Percentiles rank a stretch among this genome's conserved stretches.
These are phyloP conservation scores for Anaeramoeba ignava DNA, from an alignment of 78 protist genomes.

Conservation along the genomic window DNA sequence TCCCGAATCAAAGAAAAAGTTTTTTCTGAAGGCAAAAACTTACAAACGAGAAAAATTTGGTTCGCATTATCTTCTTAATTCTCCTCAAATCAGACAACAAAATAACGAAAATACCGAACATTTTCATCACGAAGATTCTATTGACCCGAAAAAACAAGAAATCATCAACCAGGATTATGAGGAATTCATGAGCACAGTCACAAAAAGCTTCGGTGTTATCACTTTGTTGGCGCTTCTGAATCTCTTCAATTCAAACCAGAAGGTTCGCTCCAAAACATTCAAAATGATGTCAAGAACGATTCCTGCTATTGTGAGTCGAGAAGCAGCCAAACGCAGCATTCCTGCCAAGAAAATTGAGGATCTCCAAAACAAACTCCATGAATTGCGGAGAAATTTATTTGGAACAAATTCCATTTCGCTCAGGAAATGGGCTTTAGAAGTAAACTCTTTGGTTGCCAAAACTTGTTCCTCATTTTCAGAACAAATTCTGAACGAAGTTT, in stretches of 20 bases:
- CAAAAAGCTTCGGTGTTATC: neutral
- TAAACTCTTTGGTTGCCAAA: neutral
- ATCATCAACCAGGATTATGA: neutral
- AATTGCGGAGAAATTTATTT: neutral
- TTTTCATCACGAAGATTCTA: no score
- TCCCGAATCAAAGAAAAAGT: neutral
- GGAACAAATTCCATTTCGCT: neutral
- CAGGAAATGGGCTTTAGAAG: neutral
- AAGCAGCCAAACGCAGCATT: neutral
- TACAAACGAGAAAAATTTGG: neutral
- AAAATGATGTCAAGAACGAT: neutral
- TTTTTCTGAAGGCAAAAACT: neutral
- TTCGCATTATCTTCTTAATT: no score
- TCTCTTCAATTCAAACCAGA: neutral
- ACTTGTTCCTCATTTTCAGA: neutral
- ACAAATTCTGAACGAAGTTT: neutral
- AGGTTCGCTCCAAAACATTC: neutral
- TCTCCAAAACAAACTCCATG: neutral
- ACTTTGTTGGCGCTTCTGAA: neutral
- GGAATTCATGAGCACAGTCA: neutral
- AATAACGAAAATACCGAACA: neutral
- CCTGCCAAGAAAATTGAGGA: neutral
- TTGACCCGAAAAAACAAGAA: neutral
- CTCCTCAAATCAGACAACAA: neutral
- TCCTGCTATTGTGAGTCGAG: neutral